Base-by-base conservation (phyloP, 176 grass and related monocot genomes). In the Ananas comosus region DNA sequence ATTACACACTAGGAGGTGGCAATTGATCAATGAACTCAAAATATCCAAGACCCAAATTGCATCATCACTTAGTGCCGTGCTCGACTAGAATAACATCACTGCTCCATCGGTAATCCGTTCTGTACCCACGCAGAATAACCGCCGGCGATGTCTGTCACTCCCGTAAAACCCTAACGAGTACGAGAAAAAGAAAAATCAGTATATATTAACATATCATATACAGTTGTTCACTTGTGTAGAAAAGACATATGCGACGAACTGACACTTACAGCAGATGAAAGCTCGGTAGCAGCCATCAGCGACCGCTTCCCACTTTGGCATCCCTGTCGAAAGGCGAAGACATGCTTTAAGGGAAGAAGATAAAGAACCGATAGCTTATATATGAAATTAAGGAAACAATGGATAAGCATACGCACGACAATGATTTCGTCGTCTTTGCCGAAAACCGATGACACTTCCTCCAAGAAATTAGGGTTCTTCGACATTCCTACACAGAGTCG, bases 291-390 rank as follows among this genome's bases (percentile, higher is more conserved):
- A 50, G 85, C 92, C 88, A 87, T 83, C 51, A 96, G 83, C 25
- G 88, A 91, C 29, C 88, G 88, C 74, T 75, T 96, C 22, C 92
- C 88, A 75, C 80, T 91, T 49, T 89, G 83, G 81, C 92, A 91
- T 54, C 88, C 86, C 92, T 96, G 77, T 12, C 69, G 9, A 76
- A 18, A 22, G 42, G 80, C 9, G 59, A 1, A 47, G 9, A 7
- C 11, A 51, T 16, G 13, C 1, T 13, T 50, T 16, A 50, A 8
- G 2, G 19, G 2, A 6, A 10, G 11, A 6, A 6, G 21, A 48
- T n/a, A 33, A 0, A 42, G 33, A 68, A 49, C 27, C 0, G 48
- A 22, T 7, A 49, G 0, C 19, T 47, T 13, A 7, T n/a, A 1
- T 16, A 57, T 14, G 18, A 18, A 4, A 27, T 27, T 27, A 27